Conservation (phyloP, 495 filamentous ascomycete genomes). For the Penicillium cosmopolitanum region DNA sequence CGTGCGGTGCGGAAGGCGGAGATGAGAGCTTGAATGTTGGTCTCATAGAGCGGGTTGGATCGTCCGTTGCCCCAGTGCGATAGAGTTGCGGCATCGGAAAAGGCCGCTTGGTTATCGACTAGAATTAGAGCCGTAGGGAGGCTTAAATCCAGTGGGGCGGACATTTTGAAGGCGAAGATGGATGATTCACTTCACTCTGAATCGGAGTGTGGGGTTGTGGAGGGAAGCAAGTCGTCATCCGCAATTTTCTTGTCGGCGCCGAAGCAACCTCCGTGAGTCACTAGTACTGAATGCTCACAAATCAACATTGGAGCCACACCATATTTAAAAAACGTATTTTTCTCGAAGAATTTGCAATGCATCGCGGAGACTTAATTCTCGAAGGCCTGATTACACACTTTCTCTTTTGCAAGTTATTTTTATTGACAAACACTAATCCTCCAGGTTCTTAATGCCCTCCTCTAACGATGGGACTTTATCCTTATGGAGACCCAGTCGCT, state of each 20-base stretch:
- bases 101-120: constrained; percentile 61
- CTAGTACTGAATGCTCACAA: neutral
- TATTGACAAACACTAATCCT: no score
- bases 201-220: neutral
- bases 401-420: no score
- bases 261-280: neutral
- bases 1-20: constrained; percentile 42
- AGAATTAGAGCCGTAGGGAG: constrained; percentile 55
- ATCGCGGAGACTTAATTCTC: no score
- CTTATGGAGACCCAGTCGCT: no score
- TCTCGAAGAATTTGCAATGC: no score
- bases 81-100: constrained; percentile 40
- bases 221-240: neutral
- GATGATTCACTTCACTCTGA: no score
- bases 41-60: constrained; percentile 51
- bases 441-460: no score
- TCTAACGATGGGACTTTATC: no score
- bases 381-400: no score
- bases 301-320: neutral
- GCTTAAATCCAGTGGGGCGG: constrained; percentile 23
- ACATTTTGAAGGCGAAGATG: constrained; percentile 10
- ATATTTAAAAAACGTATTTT: no score
- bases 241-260: neutral
- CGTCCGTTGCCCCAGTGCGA: constrained; percentile 45
- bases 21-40: constrained; percentile 46